Evolutionary conservation across 345 rosid genomes (phyloP), one percentile per base, ranked within the genome.

Genomic region (Populus ilicifolia): DNA sequence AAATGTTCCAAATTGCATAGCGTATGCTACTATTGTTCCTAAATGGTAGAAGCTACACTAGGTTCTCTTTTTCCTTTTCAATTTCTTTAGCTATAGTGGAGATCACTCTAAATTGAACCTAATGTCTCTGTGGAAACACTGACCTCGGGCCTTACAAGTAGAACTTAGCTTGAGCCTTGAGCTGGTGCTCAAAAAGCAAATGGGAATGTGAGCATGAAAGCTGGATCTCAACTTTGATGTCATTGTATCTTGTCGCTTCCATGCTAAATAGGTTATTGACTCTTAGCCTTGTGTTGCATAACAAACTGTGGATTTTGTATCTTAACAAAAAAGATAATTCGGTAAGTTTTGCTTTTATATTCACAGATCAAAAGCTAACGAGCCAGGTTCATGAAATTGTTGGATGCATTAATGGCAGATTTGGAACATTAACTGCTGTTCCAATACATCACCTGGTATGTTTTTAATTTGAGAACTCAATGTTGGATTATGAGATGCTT

Each of bases 351-450:
- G 30, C 59, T 73, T 63, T 16, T 64, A 54, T 29, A 70, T 70
- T 80, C 50, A 63, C 90, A 92, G 97, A 96, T 89, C 99, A 96
- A 87, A 96, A 90, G 80, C 99, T 96, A 72, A 96, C 99, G 72
- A 96, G 99, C 83, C 99, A 96, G 85, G 99, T 96, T 86, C 99
- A 96, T 86, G 99, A 96, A 85, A 96, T 96, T 82, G 99, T 96
- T 79, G 99, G 99, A 71, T 94, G 99, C 77, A 96, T 96, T 67
- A 96, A 96, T 88, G 99, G 99, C 56, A 91, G 99, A 80, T 96
- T 96, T 91, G 99, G 98, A 80, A 87, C 99, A 44, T 84, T 94
- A 78, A 91, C 98, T 80, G 84, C 97, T 67, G 97, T 94, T 75
- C 99, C 98, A 43, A 93, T 96, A 83, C 99, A 94, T 83, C 97